These are phyloP conservation scores for Fusarium phyllophilum DNA, from an alignment of 2,329 filamentous ascomycete genomes.

Conservation along the genomic window DNA sequence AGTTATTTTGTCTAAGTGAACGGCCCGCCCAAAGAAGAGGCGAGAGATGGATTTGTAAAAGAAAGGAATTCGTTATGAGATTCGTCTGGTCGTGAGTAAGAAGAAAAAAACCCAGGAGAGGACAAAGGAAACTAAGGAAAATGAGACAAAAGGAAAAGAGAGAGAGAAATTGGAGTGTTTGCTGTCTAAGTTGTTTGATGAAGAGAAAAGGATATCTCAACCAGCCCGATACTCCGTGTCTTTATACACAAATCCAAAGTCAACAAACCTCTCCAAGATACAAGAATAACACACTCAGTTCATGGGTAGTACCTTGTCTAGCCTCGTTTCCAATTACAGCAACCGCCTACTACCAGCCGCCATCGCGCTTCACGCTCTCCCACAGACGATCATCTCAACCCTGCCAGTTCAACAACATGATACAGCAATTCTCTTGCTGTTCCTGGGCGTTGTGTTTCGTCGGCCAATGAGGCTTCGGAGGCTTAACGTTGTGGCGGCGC, in stretches of 20 bases:
- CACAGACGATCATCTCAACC: slow-evolving; percentile 4
- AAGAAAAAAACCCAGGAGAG: slow-evolving; percentile 39
- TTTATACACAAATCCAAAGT: slow-evolving; percentile 41
- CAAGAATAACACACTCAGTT: neutral
- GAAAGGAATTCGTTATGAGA: slow-evolving; percentile 17
- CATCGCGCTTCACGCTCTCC: slow-evolving; percentile 27
- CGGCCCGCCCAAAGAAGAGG: slow-evolving; percentile 38
- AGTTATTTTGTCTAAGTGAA: slow-evolving; percentile 47
- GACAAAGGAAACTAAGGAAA: slow-evolving; percentile 44
- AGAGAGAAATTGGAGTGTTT: slow-evolving; percentile 24
- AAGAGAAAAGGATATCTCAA: slow-evolving; percentile 22
- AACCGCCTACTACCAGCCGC: slow-evolving; percentile 38
- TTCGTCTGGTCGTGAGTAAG: slow-evolving; percentile 30
- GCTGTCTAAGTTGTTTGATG: slow-evolving; percentile 40
- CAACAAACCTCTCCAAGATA: slow-evolving; percentile 4
- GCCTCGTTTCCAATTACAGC: slow-evolving; percentile 41
- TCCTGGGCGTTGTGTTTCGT: slow-evolving; percentile 3
- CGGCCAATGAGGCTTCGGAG: slow-evolving; percentile 21
- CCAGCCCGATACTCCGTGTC: slow-evolving; percentile 14
- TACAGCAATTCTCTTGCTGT: slow-evolving; percentile 11
- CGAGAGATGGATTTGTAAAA: slow-evolving; percentile 18
- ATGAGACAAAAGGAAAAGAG: slow-evolving; percentile 40
- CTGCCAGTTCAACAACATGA: slow-evolving; percentile 12
- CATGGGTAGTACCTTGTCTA: slow-evolving; percentile 28
- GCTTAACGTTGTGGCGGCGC: slow-evolving; percentile 23